Conservation (phyloP, 148 eudicot genomes). For the Silene uniflora region DNA sequence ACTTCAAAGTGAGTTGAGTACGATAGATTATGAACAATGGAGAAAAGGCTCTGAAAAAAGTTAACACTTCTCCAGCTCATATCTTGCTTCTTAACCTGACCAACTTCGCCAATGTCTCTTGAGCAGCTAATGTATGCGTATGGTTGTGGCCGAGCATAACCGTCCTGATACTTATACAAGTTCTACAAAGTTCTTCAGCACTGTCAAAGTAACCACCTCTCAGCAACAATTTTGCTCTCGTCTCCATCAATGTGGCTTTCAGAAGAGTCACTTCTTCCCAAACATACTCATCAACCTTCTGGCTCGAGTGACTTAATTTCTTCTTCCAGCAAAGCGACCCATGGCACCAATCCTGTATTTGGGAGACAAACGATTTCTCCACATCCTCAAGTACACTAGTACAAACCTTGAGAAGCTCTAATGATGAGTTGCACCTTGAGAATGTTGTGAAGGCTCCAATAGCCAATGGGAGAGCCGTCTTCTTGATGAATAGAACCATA, state of each 20-base stretch:
- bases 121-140: conserved; percentile 79
- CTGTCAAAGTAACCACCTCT: conserved; percentile 78
- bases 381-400: conserved; percentile 77
- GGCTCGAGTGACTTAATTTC: conserved; percentile 28
- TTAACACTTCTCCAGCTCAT: conserved; percentile 15
- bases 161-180: conserved; percentile 84
- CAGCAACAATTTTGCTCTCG: conserved; percentile 69
- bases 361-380: conserved; percentile 80
- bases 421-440: conserved; percentile 71
- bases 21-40: conserved; percentile 23
- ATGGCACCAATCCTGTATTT: conserved; percentile 73
- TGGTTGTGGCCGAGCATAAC: conserved; percentile 88
- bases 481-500: conserved; percentile 64
- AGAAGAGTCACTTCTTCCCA: conserved; percentile 89
- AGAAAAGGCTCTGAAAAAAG: conserved; percentile 7
- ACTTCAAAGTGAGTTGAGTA: not conserved
- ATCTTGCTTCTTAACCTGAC: conserved; percentile 82
- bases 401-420: conserved; percentile 77
- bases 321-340: conserved; percentile 82
- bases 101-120: conserved; percentile 81
- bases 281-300: conserved; percentile 76
- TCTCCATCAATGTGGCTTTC: conserved; percentile 78
- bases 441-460: conserved; percentile 59
- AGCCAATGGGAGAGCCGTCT: conserved; percentile 73
- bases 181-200: conserved; percentile 82